Evolutionary conservation across 2,329 filamentous ascomycete genomes (phyloP).

Genomic region (Dothiorella sarmentorum): DNA sequence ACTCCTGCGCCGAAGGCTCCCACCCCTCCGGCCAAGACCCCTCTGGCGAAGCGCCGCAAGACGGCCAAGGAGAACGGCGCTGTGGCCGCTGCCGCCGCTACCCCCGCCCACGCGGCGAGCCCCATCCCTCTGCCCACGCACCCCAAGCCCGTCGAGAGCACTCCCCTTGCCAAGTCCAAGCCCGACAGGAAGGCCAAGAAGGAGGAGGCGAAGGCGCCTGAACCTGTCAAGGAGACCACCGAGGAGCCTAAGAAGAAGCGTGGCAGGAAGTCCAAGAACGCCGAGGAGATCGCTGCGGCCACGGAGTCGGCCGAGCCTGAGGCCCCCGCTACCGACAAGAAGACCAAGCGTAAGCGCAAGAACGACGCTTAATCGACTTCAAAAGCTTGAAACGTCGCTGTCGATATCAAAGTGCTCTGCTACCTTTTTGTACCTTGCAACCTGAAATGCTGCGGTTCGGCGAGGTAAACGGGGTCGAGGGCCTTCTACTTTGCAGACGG

Average conservation of each 20-base stretch:
- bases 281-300: constrained; percentile 2
- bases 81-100: neutral
- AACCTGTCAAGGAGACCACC: neutral
- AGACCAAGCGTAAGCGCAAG: constrained; percentile 19
- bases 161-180: constrained; percentile 6
- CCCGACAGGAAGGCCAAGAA: constrained; percentile 2
- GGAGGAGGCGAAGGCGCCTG: neutral
- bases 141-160: neutral
- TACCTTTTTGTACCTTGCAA: neutral
- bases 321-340: constrained; percentile 15
- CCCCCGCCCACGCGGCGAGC: constrained; percentile 4
- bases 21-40: constrained; percentile 7
- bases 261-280: constrained; percentile 14
- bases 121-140: constrained; percentile 15
- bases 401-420: too few species aligned
- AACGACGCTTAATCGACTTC: constrained; percentile 5
- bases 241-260: constrained; percentile 18
- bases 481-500: too few species aligned
- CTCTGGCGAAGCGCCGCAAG: too few species aligned
- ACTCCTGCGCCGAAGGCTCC: constrained; percentile 16
- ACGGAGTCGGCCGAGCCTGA: neutral
- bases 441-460: neutral
- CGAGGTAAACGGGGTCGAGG: too few species aligned
- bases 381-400: too few species aligned
- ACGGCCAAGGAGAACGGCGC: constrained; percentile 17